Evolutionary conservation across 1,284 basidiomycete genomes (phyloP), one percentile per base, ranked within the genome.

Genomic region (Ganoderma boninense): DNA sequence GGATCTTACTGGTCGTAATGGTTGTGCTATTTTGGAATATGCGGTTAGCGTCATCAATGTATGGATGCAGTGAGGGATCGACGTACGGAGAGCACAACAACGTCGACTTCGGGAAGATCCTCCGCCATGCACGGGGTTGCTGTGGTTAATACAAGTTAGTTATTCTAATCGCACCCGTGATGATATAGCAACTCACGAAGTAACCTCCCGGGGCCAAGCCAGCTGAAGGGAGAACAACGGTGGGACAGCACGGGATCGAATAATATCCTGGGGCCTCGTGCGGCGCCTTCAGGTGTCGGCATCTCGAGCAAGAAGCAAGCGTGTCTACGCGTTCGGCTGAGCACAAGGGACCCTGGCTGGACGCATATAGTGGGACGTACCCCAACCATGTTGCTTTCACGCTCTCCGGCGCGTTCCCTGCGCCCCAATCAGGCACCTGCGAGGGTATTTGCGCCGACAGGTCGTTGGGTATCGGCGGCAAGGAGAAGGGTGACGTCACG

Each of bases 321-420:
- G 78, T 94, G 93, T 7, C 79, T 80, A 49, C 20, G 38, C 52
- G 10, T 54, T 18, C n/a, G 3, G 32, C 49, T 29, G 3, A 54
- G 20, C 62, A 43, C 16, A 32, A 63, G 13, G 38, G 40, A 20
- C n/a, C 32, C 10, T 13, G 20, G 67, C 13, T 29, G 40, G 23
- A 38, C 2, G 20, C 4, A 18, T 3, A 38, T 11, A 59, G 23
- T 11, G 23, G 49, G 7, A 67, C 77, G 46, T 65, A 80, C 74
- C 89, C 91, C 2, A 93, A 82, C 91, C 91, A 94, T 0, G 92
- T 94, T 10, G 89, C 85, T 76, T 92, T 92, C 69, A 92, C 83
- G 66, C 69, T 67, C 1, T 71, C 67, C 1, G 62, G 57, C 32
- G 72, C 66, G 0, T 49, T 63, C 18, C 64, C 73, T 1, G 69